Base-by-base conservation (phyloP, 2,329 filamentous ascomycete species). In the Pseudopithomyces chartarum region DNA sequence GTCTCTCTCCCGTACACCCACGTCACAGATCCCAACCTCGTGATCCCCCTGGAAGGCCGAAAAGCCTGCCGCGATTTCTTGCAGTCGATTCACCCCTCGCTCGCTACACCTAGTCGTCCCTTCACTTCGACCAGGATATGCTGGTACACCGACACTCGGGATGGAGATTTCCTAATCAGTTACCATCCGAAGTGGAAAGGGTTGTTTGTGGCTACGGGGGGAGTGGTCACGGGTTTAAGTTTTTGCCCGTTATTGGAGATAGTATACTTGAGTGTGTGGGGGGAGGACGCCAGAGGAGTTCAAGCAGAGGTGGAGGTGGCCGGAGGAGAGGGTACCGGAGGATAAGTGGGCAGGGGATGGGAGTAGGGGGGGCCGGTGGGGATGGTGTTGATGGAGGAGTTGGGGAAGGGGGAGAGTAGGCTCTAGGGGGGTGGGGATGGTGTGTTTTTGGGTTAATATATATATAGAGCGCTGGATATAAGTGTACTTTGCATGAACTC, bases 181-280 rank as follows among this genome's bases (percentile, higher is more conserved):
- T 78, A 79, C 54, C 80, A 85, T 47, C 83, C 84, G 0, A 71
- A 63, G 15, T 82, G 79, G 59, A 66, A 71, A n/a, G 79, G 81
- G 0, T 65, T 88, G 0, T 83, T 87, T 64, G 78, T 88, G 0
- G 85, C 85, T 2, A 87, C 85, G 86, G 84, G 0, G 87, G 86
- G 0, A 83, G 80, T 34, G 86, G 86, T 0, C 86, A 88, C 68
- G 86, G 78, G 0, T 88, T 87, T 69, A 88, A 87, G 62, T 87
- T 85, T 57, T 65, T 87, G 47, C 85, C 85, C 0, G 81, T 82
- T 2, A 79, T 88, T 60, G 85, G 85, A 1, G 80, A 81, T 34
- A 79, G 77, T 58, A 81, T 87, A 12, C 77, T 82, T 0, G 80
- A 85, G 58, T 78, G 80, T n/a, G 67, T 86, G 63, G 71, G 66